Percentiles rank a stretch among this genome's conserved stretches.
Conservation (phyloP, 2,329 filamentous ascomycete species). For the Leptographium wingfieldii region DNA sequence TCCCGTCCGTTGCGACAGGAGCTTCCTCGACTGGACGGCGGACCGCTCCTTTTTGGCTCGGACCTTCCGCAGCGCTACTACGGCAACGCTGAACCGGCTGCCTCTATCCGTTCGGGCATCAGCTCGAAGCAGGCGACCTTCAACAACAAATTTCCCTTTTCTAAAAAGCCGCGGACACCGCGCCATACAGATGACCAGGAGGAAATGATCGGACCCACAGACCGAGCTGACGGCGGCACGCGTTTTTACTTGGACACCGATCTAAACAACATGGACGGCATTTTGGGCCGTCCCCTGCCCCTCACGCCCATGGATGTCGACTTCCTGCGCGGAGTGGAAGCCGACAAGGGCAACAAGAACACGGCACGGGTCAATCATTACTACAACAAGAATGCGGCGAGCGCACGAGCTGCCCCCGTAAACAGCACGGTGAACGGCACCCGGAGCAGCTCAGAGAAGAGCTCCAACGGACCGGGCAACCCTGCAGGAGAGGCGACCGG, state of each 20-base stretch:
- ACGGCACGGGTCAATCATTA: slow-evolving; percentile 10
- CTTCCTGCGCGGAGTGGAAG: slow-evolving; percentile 32
- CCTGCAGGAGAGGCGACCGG: slow-evolving; percentile 11
- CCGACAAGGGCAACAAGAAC: slow-evolving; percentile 22
- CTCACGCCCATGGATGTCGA: slow-evolving; percentile 57
- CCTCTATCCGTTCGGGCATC: slow-evolving; percentile 7
- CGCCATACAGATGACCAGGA: slow-evolving; percentile 39
- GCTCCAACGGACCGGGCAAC: not conserved
- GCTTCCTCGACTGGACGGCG: slow-evolving; percentile 23
- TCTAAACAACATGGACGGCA: slow-evolving; percentile 82
- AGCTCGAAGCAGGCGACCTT: slow-evolving; percentile 36
- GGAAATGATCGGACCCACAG: slow-evolving; percentile 47
- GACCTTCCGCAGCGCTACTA: slow-evolving; percentile 17
- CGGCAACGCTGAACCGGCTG: slow-evolving; percentile 18
- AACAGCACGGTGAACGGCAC: not conserved
- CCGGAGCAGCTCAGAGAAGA: not conserved
- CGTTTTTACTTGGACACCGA: slow-evolving; percentile 78
- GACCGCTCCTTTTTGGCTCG: slow-evolving; percentile 10
- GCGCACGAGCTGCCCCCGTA: not conserved
- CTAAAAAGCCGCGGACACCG: slow-evolving; percentile 38
- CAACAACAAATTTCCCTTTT: slow-evolving; percentile 51
- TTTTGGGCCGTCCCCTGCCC: slow-evolving; percentile 58
- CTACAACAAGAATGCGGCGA: slow-evolving; percentile 5
- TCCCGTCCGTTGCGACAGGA: slow-evolving; percentile 37
- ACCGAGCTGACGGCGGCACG: slow-evolving; percentile 37